Percentiles rank a stretch among this genome's conserved stretches.
These are phyloP conservation scores for Pythium sp. DNA, from an alignment of 352 stramenopile genomes.

Conservation along the genomic window DNA sequence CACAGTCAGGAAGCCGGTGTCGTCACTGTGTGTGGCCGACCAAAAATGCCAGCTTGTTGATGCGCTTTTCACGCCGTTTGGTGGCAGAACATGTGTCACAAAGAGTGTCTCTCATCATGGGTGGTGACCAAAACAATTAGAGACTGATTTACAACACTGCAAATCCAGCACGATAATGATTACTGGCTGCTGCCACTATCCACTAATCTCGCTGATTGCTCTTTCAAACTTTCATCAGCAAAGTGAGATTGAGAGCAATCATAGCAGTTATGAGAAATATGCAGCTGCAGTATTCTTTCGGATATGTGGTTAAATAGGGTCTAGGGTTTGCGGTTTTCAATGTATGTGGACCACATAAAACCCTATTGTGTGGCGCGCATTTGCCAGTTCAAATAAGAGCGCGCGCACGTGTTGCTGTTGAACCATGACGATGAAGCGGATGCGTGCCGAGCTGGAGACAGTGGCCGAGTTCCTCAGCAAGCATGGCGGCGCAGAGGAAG, in stretches of 20 bases:
- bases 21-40: too few relatives aligned
- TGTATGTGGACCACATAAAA: neutral
- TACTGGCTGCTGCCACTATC: neutral
- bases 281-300: neutral
- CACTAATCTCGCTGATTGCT: neutral
- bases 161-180: neutral
- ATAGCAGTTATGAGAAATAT: neutral
- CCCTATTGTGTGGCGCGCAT: neutral
- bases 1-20: too few relatives aligned
- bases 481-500: slow-evolving; percentile 40
- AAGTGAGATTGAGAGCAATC: neutral
- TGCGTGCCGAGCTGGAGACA: slow-evolving; percentile 38
- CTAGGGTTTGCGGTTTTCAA: neutral
- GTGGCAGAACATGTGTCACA: too few relatives aligned
- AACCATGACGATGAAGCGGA: slow-evolving; percentile 10
- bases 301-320: neutral
- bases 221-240: neutral
- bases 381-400: neutral
- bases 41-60: too few relatives aligned
- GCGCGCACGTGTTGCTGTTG: neutral
- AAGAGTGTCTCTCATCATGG: neutral
- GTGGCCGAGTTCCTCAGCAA: slow-evolving; percentile 55
- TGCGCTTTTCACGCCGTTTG: too few relatives aligned
- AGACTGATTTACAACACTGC: neutral
- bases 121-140: neutral